A percentile compares a stretch with the other conserved stretches of the same genome.
These are phyloP conservation scores for Dryas drummondii DNA, from an alignment of 306 rosid genomes.

Conservation along the genomic window DNA sequence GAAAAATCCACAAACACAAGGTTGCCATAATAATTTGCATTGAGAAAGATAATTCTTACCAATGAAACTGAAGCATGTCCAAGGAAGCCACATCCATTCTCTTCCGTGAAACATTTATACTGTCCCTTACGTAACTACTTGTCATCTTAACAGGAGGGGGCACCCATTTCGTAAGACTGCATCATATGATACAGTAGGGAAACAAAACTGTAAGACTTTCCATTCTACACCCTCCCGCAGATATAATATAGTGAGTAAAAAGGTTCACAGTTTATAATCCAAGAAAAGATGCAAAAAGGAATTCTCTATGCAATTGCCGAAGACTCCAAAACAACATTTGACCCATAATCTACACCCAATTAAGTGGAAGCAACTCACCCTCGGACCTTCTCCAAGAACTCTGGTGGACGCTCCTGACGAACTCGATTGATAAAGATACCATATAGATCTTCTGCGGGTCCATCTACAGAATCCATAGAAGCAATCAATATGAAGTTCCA, in stretches of 20 bases:
- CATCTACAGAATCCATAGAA: conserved; percentile 53
- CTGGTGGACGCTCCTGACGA: conserved; percentile 91
- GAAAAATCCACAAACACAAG: neutral
- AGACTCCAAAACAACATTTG: neutral
- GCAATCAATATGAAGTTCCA: conserved; percentile 2
- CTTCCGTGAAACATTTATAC: conserved; percentile 75
- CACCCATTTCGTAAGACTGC: conserved; percentile 98
- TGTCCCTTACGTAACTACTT: conserved; percentile 76
- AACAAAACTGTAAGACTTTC: conserved; percentile 10
- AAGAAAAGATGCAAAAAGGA: neutral
- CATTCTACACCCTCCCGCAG: neutral
- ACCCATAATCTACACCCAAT: conserved; percentile 7
- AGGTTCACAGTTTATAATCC: neutral
- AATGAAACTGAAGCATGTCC: conserved; percentile 99
- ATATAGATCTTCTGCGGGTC: conserved; percentile 91
- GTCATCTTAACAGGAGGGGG: conserved; percentile 99
- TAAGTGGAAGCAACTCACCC: conserved; percentile 63
- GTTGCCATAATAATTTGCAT: neutral
- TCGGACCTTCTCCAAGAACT: conserved; percentile 66
- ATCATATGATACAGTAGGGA: conserved; percentile 19
- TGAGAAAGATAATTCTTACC: conserved; percentile 41
- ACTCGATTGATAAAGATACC: conserved; percentile 90
- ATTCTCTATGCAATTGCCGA: neutral
- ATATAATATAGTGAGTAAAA: neutral
- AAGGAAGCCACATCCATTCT: conserved; percentile 93